phyloP scores from a whole-genome alignment of 805 yeast genomes.

The Metschnikowia shivogae region DNA sequence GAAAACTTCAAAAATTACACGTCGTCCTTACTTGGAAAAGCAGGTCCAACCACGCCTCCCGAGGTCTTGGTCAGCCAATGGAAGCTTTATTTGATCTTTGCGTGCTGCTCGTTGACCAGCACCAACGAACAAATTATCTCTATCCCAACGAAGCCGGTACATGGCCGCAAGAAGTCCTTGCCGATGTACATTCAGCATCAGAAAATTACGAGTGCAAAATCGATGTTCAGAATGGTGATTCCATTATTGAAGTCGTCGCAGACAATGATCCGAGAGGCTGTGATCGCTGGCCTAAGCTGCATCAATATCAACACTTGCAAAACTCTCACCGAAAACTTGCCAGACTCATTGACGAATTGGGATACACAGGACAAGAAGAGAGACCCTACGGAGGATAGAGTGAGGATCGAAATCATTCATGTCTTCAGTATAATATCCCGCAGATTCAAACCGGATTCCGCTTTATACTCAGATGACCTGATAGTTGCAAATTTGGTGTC shows the following conservation, averaged over 20 bases:
- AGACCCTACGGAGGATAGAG: constrained; percentile 35
- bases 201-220: constrained; percentile 86
- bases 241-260: constrained; percentile 75
- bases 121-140: constrained; percentile 78
- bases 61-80: constrained; percentile 79
- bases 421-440: constrained; percentile 66
- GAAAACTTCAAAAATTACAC: constrained; percentile 38
- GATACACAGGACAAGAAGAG: constrained; percentile 34
- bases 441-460: constrained; percentile 47
- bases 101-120: constrained; percentile 86
- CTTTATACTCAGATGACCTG: constrained; percentile 61
- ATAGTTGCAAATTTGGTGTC: constrained; percentile 59
- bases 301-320: constrained; percentile 85
- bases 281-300: constrained; percentile 84
- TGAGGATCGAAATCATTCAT: constrained; percentile 75
- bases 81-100: constrained; percentile 85
- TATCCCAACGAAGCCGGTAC: constrained; percentile 46
- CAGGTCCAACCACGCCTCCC: constrained; percentile 43
- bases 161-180: constrained; percentile 71
- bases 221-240: constrained; percentile 81
- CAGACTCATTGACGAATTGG: constrained; percentile 50
- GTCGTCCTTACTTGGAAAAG: constrained; percentile 32
- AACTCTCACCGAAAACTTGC: constrained; percentile 73
- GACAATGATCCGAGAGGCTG: constrained; percentile 71
- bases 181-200: constrained; percentile 85